Percentiles rank a stretch among this genome's conserved stretches.
Conservation (phyloP, 345 rosid species). For the Acer negundo region DNA sequence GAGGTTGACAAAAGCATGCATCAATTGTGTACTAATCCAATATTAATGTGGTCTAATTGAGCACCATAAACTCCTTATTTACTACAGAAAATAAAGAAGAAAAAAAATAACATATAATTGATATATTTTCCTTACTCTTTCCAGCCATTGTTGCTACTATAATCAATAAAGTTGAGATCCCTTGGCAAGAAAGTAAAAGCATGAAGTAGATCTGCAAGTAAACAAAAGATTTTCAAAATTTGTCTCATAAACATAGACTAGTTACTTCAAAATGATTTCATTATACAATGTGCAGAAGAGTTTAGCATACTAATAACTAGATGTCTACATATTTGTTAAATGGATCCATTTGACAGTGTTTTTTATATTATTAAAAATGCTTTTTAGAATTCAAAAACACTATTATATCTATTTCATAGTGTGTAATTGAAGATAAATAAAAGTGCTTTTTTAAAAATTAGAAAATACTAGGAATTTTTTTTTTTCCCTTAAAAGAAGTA, state of each 20-base stretch:
- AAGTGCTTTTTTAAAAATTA: too few species aligned
- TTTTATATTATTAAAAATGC: too few species aligned
- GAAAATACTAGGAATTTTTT: too few species aligned
- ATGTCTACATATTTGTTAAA: too few species aligned
- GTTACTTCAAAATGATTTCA: background rate
- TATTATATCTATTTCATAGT: too few species aligned
- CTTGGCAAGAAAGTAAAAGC: slow-evolving; percentile 39
- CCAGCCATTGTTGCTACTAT: slow-evolving; percentile 21
- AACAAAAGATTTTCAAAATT: background rate
- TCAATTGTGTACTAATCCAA: too few species aligned
- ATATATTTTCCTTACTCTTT: slow-evolving; percentile 26
- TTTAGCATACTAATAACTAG: too few species aligned
- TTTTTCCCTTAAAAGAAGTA: too few species aligned
- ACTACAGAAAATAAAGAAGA: background rate
- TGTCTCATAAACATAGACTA: background rate
- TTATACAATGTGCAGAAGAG: too few species aligned
- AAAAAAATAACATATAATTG: background rate
- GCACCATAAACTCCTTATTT: background rate
- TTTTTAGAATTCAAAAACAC: too few species aligned
- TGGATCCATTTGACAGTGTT: too few species aligned
- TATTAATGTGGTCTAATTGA: background rate
- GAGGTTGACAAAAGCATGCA: background rate
- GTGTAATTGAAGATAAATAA: too few species aligned
- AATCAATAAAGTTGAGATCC: slow-evolving; percentile 38
- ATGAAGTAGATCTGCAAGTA: slow-evolving; percentile 40